Percentiles rank a stretch among this genome's conserved stretches.
Conservation (phyloP, 2,329 filamentous ascomycete species). For the Blumeriella jaapii region DNA sequence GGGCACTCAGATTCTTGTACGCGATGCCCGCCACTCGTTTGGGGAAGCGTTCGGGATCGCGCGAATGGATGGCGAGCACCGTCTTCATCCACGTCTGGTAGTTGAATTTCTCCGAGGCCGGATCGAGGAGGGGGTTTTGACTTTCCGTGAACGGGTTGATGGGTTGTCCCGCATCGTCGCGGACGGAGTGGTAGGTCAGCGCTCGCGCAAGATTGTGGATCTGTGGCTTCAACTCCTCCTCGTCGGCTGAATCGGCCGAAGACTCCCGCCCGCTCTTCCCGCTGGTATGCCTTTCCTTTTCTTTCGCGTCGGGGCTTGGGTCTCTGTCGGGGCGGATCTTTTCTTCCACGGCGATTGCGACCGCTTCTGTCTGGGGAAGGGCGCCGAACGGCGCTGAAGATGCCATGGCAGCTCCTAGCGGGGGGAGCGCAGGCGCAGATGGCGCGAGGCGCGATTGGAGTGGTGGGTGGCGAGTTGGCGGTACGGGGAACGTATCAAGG, state of each 20-base stretch:
- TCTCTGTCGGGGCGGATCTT: background rate
- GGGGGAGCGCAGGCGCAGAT: background rate
- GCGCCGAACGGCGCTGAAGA: background rate
- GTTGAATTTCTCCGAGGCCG: constrained; percentile 41
- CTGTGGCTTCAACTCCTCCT: constrained; percentile 13
- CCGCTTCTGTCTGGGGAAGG: background rate
- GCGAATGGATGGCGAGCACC: constrained; percentile 36
- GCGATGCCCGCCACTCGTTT: constrained; percentile 51
- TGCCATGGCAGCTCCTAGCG: constrained; percentile 1
- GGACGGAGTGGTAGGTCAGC: constrained; percentile 20
- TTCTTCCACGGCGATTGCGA: constrained; percentile 2
- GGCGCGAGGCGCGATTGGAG: background rate
- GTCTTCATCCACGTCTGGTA: constrained; percentile 48
- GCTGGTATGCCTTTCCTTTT: background rate
- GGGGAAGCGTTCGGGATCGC: constrained; percentile 39
- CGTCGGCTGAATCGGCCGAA: constrained; percentile 10
- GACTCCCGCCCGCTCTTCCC: constrained; percentile 8
- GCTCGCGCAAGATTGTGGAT: constrained; percentile 19
- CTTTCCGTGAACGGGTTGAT: constrained; percentile 40
- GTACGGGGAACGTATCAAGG: background rate
- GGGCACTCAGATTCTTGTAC: constrained; percentile 57
- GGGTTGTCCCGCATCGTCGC: constrained; percentile 14
- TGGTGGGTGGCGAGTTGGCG: background rate
- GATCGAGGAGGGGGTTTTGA: constrained; percentile 42
- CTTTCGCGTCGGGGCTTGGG: background rate